Conservation (phyloP, 257 asterid genomes). For the Petunia secreta region DNA sequence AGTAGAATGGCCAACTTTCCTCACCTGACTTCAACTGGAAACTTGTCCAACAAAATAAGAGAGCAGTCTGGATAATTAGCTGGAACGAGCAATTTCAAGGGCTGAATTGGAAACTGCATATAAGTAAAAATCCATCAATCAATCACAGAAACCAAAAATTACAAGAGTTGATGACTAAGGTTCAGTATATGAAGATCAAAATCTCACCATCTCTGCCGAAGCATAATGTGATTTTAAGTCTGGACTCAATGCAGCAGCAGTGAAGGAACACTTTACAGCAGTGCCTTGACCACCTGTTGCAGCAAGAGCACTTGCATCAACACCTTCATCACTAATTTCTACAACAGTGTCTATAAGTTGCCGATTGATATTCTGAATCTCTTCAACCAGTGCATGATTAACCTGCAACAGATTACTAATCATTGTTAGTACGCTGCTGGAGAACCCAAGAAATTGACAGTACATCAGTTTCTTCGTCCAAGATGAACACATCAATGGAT, state of each 20-base stretch:
- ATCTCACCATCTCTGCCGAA: slow-evolving; percentile 73
- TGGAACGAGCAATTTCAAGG: slow-evolving; percentile 70
- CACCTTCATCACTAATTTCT: slow-evolving; percentile 66
- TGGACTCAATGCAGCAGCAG: slow-evolving; percentile 74
- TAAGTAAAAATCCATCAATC: slow-evolving; percentile 28
- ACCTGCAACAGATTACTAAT: slow-evolving; percentile 45
- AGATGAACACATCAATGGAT: neutral
- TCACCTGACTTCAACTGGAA: slow-evolving; percentile 78
- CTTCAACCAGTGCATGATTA: slow-evolving; percentile 78
- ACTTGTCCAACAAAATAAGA: slow-evolving; percentile 71
- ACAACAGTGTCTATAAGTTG: slow-evolving; percentile 74
- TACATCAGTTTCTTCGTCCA: neutral
- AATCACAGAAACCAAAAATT: slow-evolving; percentile 28
- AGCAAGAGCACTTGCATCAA: slow-evolving; percentile 63
- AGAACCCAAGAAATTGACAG: neutral
- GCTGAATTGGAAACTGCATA: slow-evolving; percentile 75
- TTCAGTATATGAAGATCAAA: slow-evolving; percentile 6
- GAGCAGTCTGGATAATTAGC: slow-evolving; percentile 70
- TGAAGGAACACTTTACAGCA: slow-evolving; percentile 72
- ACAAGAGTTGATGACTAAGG: neutral
- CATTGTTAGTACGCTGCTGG: slow-evolving; percentile 16
- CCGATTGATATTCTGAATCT: slow-evolving; percentile 64
- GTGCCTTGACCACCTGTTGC: slow-evolving; percentile 74
- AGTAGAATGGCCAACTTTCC: slow-evolving; percentile 8
- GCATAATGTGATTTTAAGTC: slow-evolving; percentile 71